Evolutionary conservation across 192 early-diverging fungal genomes (phyloP), one percentile per base, ranked within the genome.

Genomic region (Thoreauomyces humboldtii): DNA sequence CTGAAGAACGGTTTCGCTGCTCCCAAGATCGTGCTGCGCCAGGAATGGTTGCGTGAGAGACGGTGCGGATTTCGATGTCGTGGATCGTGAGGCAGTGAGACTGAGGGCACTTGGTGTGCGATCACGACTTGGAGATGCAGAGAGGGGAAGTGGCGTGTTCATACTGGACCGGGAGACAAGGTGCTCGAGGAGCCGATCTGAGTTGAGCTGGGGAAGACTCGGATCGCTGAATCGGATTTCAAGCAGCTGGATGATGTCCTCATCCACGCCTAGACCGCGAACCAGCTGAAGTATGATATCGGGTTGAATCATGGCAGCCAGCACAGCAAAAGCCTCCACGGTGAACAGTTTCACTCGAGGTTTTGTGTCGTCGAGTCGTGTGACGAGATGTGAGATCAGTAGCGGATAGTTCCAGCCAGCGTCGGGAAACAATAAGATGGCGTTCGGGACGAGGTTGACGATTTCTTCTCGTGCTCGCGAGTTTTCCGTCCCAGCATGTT

Each of bases 361-460:
- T 36, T 55, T 48, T 14, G 6, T 21, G 43, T 73, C 71, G 19
- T 37, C 31, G 31, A 73, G 52, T 9, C 35, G 15, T 14, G 19
- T 14, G 21, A 63, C 12, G 9, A 73, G 60, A 27, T 69, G 37
- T 5, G 44, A 36, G 50, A 73, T 41, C 2, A 73, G 51, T 9
- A 34, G 17, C 24, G 63, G 65, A 12, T 66, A 35, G 27, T 73
- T 61, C 51, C 70, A 59, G 32, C 50, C 33, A 1, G 34, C n/a
- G 1, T 57, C 45, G 2, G 71, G 71, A 50, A 73, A 73, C 11
- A 34, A 45, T 29, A 73, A 50, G 11, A 73, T 51, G n/a, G 71
- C 66, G 17, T 71, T 73, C 27, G 59, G 36, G 41, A 68, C 66
- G 41, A 70, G 17, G 50, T 73, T 73, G 2, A 70, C 66, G 31